A percentile compares a stretch with the other conserved stretches of the same genome.
Evolutionary conservation across 2,329 filamentous ascomycete genomes (phyloP).

Genomic region (Acrocalymma vagum): DNA sequence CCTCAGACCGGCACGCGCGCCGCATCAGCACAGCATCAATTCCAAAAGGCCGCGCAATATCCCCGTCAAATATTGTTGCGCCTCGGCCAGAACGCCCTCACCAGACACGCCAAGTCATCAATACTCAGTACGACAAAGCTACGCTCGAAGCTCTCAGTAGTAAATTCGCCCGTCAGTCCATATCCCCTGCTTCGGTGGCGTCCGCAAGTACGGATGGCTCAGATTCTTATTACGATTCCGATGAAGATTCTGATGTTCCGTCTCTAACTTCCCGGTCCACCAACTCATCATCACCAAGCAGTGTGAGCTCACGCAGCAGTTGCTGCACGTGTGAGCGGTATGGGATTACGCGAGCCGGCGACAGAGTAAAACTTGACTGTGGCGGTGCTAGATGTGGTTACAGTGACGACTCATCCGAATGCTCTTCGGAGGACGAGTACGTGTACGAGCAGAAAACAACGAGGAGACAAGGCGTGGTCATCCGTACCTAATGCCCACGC

Average conservation of each 20-base stretch:
- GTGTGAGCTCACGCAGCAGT: conserved; percentile 60
- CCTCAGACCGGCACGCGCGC: conserved; percentile 57
- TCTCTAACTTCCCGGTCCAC: conserved; percentile 76
- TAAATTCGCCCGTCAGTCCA: conserved; percentile 77
- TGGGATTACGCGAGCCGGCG: conserved; percentile 91
- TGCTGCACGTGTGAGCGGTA: conserved; percentile 95
- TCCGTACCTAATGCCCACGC: conserved; percentile 39
- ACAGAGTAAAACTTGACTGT: conserved; percentile 95
- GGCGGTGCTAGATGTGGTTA: conserved; percentile 88
- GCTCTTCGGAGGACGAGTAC: conserved; percentile 73
- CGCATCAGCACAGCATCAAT: conserved; percentile 69
- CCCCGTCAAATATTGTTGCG: conserved; percentile 86
- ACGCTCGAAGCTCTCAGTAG: conserved; percentile 81
- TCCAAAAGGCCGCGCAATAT: conserved; percentile 87
- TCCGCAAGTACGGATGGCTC: conserved; percentile 58
- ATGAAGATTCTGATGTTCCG: conserved; percentile 70
- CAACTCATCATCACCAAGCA: conserved; percentile 73
- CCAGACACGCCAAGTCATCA: conserved; percentile 86
- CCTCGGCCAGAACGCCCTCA: conserved; percentile 90
- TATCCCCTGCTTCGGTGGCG: conserved; percentile 74
- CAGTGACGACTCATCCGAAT: conserved; percentile 73
- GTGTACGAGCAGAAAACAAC: conserved; percentile 61
- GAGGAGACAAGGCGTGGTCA: conserved; percentile 56
- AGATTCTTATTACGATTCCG: conserved; percentile 72
- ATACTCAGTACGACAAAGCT: conserved; percentile 78